phyloP scores from a whole-genome alignment of 2,329 filamentous ascomycete species.

The Botrytis tulipae region DNA sequence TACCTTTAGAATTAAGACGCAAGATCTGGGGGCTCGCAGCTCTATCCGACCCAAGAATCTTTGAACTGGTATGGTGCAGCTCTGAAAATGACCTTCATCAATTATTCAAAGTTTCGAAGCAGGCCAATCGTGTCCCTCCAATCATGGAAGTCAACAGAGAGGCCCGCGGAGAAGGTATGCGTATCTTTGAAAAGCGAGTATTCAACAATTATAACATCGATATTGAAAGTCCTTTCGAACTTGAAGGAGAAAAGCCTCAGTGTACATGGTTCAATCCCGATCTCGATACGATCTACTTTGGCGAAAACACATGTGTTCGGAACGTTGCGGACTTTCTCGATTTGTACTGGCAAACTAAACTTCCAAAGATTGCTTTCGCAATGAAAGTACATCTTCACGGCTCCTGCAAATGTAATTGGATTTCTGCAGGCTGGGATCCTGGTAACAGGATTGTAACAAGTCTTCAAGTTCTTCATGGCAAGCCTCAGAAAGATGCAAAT shows the following conservation, averaged over 20 bases:
- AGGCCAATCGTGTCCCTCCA: background rate
- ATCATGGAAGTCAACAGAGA: constrained; percentile 12
- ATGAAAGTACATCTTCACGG: fast-evolving
- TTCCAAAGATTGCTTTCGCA: background rate
- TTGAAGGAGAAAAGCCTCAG: background rate
- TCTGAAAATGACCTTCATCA: background rate
- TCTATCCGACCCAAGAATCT: background rate
- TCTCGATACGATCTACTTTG: background rate
- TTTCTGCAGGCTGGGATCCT: fast-evolving
- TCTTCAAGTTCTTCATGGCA: background rate
- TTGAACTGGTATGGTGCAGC: background rate
- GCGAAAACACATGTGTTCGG: background rate
- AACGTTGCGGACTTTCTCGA: background rate
- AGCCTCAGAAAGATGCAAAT: background rate
- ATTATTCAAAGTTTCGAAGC: background rate
- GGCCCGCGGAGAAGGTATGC: background rate
- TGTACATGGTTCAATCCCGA: background rate
- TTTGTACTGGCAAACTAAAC: background rate
- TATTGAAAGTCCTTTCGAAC: too few relatives aligned
- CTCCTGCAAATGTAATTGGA: background rate
- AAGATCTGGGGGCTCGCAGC: background rate
- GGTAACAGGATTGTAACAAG: fast-evolving
- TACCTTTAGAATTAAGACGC: background rate
- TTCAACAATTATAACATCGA: background rate
- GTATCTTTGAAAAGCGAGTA: background rate